Evolutionary conservation across 441 rosid species (phyloP).

Genomic region (Pelargonium cotyledonis): DNA sequence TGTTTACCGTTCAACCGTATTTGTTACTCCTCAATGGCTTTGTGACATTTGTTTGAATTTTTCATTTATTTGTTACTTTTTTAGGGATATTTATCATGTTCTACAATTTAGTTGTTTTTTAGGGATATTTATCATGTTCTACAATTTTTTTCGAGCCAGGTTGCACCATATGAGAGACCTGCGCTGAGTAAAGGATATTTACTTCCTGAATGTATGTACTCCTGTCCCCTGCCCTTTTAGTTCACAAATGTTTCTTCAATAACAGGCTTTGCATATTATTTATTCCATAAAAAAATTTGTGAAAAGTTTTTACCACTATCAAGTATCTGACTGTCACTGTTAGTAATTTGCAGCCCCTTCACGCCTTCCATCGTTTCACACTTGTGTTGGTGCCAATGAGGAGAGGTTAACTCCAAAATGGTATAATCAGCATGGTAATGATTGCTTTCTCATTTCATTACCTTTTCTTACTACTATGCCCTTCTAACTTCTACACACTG

Average conservation of each 20-base stretch:
- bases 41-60: not conserved
- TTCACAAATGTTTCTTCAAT: not conserved
- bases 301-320: not conserved
- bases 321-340: slow-evolving; percentile 1
- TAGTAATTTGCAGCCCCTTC: slow-evolving; percentile 59
- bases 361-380: slow-evolving; percentile 91
- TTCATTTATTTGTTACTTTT: too few species aligned
- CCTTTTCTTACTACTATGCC: not conserved
- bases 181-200: slow-evolving; percentile 90
- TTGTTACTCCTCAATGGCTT: not conserved
- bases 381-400: slow-evolving; percentile 86
- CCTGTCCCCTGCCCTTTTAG: not conserved
- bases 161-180: slow-evolving; percentile 94
- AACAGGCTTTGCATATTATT: slow-evolving; percentile 7
- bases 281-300: not conserved
- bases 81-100: too few species aligned
- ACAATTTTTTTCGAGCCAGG: slow-evolving; percentile 32
- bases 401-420: slow-evolving; percentile 82
- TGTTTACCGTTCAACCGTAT: not conserved
- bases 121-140: not conserved
- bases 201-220: slow-evolving; percentile 70
- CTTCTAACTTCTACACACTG: too few species aligned
- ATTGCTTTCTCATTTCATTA: slow-evolving; percentile 12
- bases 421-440: slow-evolving; percentile 88
- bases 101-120: too few species aligned